phyloP scores from a whole-genome alignment of 306 rosid genomes.

The Pyrus betulifolia region DNA sequence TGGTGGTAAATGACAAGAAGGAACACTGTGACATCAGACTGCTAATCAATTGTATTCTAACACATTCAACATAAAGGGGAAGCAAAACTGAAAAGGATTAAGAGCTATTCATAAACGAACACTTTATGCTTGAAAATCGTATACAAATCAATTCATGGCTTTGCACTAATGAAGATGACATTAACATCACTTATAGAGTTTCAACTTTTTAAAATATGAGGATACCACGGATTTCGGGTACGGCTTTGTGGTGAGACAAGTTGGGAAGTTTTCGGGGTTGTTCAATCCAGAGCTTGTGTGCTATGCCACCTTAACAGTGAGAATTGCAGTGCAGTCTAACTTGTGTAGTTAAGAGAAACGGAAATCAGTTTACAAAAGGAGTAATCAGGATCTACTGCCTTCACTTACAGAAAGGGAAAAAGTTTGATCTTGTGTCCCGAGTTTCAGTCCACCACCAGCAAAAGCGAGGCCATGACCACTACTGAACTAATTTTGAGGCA shows the following conservation, averaged over 20 bases:
- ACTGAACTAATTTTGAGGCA: neutral
- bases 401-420: neutral
- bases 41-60: too few relatives aligned
- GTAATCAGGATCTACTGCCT: neutral
- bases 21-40: too few relatives aligned
- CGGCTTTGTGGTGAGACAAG: constrained; percentile 79
- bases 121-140: neutral
- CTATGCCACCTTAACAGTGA: constrained; percentile 27
- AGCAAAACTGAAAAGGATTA: too few relatives aligned
- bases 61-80: too few relatives aligned
- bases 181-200: constrained; percentile 63
- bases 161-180: neutral
- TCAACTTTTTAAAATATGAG: constrained; percentile 60
- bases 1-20: neutral
- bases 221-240: constrained; percentile 63
- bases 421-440: neutral
- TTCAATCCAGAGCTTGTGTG: constrained; percentile 73
- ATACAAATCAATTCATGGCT: neutral
- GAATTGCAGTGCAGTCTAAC: constrained; percentile 39
- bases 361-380: neutral
- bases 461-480: neutral
- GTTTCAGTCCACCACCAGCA: neutral
- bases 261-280: constrained; percentile 80
- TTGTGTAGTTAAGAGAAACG: neutral
- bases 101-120: too few relatives aligned